These are phyloP conservation scores for Trichosporon inkin DNA, from an alignment of 1,284 basidiomycete species.

Conservation along the genomic window DNA sequence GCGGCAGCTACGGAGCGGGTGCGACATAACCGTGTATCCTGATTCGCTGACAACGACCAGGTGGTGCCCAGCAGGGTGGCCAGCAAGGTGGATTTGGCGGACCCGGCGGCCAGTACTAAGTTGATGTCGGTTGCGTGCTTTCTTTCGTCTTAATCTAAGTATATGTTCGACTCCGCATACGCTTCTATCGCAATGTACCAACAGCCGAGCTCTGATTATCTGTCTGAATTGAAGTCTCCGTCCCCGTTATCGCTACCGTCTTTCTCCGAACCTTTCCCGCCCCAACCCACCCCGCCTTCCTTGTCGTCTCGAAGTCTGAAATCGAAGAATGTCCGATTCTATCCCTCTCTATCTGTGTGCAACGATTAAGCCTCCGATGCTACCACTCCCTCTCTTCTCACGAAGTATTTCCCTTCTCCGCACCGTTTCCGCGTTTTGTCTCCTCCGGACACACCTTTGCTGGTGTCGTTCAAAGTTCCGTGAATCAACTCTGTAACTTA, in stretches of 20 bases:
- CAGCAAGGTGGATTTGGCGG: slow-evolving; percentile 34
- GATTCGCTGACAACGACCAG: slow-evolving; percentile 16
- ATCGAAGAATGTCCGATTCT: slow-evolving; percentile 7
- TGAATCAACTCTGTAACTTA: slow-evolving; percentile 5
- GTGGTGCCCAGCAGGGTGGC: slow-evolving; percentile 25
- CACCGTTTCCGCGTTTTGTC: slow-evolving; percentile 8
- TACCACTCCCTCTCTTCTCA: neutral
- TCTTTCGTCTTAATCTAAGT: neutral
- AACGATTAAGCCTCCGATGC: slow-evolving; percentile 2
- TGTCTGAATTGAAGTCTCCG: slow-evolving; percentile 12
- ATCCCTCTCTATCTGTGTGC: slow-evolving; percentile 6
- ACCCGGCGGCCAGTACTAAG: slow-evolving; percentile 31
- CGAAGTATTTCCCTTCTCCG: neutral
- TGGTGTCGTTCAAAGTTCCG: slow-evolving; percentile 1
- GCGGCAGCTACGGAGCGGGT: slow-evolving; percentile 29
- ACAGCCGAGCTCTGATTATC: slow-evolving; percentile 8
- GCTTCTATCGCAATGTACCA: slow-evolving; percentile 8
- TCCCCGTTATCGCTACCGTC: slow-evolving; percentile 2
- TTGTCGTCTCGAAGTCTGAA: neutral
- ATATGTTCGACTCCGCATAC: slow-evolving; percentile 8
- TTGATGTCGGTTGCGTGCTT: slow-evolving; percentile 11
- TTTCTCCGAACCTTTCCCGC: neutral
- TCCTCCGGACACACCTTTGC: neutral
- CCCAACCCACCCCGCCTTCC: neutral
- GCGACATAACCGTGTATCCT: neutral